Evolutionary conservation across 2,329 filamentous ascomycete species (phyloP).

Genomic region (Mycocentrospora acerina): DNA sequence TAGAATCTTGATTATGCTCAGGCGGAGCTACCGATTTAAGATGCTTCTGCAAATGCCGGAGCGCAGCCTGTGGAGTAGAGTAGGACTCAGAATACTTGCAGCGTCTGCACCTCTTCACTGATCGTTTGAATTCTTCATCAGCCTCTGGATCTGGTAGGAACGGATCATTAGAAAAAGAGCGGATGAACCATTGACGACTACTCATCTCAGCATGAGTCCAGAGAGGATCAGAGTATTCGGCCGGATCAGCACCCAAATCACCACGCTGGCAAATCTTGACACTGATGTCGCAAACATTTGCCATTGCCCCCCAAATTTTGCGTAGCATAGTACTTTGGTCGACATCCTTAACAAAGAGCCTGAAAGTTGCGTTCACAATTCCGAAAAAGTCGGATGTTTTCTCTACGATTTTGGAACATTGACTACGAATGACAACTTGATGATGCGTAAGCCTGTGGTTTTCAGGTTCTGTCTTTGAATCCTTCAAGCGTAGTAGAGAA

Average conservation of each 20-base stretch:
- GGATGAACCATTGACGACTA: constrained; percentile 20
- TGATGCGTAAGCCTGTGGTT: constrained; percentile 12
- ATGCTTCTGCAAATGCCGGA: constrained; percentile 25
- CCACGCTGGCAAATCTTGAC: constrained; percentile 2
- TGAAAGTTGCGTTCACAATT: constrained; percentile 14
- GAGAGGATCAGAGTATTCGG: constrained; percentile 9
- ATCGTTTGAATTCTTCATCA: constrained; percentile 10
- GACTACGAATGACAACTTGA: constrained; percentile 12
- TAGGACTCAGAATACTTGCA: constrained; percentile 16
- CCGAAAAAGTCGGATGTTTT: constrained; percentile 13
- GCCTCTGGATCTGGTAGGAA: constrained; percentile 10
- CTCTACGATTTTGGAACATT: constrained; percentile 13
- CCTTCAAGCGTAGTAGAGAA: constrained; percentile 1
- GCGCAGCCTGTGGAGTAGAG: constrained; percentile 15
- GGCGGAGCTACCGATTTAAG: not conserved
- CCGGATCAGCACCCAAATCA: constrained; percentile 3
- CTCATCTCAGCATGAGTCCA: constrained; percentile 8
- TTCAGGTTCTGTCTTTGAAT: not conserved
- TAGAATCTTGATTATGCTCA: not conserved
- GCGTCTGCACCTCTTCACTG: constrained; percentile 17
- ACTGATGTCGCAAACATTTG: constrained; percentile 12
- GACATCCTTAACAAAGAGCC: constrained; percentile 25
- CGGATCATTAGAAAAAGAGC: constrained; percentile 5
- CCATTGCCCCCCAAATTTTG: constrained; percentile 31
- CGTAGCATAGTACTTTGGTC: constrained; percentile 21